These are phyloP conservation scores for Alternaria burnsii DNA, from an alignment of 2,329 filamentous ascomycete species.

Conservation along the genomic window DNA sequence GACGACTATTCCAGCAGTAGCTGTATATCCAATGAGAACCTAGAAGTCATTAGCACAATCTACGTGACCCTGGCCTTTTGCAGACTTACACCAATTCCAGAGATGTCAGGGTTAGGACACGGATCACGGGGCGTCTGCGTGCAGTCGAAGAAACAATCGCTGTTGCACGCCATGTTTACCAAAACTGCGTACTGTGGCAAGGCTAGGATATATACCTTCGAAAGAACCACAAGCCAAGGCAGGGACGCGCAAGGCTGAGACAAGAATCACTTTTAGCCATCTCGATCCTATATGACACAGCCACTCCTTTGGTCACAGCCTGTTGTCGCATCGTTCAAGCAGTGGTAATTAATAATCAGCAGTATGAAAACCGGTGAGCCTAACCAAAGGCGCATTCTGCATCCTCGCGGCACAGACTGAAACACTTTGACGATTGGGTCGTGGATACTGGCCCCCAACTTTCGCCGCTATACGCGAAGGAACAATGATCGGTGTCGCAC, in stretches of 20 bases:
- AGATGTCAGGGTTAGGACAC: neutral
- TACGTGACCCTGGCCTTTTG: neutral
- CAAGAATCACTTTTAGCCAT: neutral
- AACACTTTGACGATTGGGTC: neutral
- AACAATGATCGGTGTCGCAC: neutral
- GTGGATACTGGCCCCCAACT: neutral
- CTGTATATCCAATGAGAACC: neutral
- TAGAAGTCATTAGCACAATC: neutral
- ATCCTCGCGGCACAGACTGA: neutral
- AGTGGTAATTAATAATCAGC: neutral
- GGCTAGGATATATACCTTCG: neutral
- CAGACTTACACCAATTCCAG: neutral
- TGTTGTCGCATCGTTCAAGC: neutral
- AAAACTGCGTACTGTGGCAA: neutral
- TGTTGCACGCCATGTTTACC: neutral
- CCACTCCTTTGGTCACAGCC: neutral
- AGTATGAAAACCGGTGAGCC: neutral
- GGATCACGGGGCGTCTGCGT: too few relatives aligned
- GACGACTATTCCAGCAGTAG: neutral
- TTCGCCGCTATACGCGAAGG: neutral
- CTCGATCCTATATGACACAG: neutral
- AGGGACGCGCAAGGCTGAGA: neutral
- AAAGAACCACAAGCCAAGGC: neutral
- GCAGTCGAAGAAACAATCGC: neutral
- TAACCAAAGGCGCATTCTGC: neutral